Evolutionary conservation across 257 asterid genomes (phyloP), one percentile per base, ranked within the genome.

Genomic region (Solanum commersonii): DNA sequence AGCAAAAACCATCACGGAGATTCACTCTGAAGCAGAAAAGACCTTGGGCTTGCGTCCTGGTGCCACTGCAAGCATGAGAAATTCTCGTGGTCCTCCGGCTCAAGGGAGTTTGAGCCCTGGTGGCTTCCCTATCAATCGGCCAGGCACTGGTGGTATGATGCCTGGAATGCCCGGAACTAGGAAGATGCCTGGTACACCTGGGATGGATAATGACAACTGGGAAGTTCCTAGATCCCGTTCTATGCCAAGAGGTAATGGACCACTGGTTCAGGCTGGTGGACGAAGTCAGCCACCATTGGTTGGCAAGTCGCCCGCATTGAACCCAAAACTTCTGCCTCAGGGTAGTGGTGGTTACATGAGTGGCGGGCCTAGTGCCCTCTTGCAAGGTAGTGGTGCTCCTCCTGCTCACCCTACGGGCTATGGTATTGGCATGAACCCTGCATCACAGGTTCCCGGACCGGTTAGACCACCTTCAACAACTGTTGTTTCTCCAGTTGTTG

Each of bases 151-250:
- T 81, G 98, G 99, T 52, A 94, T 96, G 98, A 96, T 96, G 98
- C 99, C 99, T 1, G 99, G 99, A 84, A 96, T 94, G 98, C 99
- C 99, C 0, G 98, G 99, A 78, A 87, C 92, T 59, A 93, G 98
- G 90, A 97, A 93, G 92, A 92, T 97, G 96, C 95, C 98, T 0
- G 98, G 98, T 27, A 91, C 91, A 93, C 96, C 99, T 20, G 98
- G 96, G 77, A 84, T 94, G 67, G 97, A 95, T 86, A 88, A 90
- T 15, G 98, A 95, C 85, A 91, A 92, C 84, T 97, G 99, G 99
- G 98, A 97, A 92, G 92, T 94, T 88, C 93, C 96, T 18, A 92
- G 94, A 88, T 93, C 98, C 49, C 95, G 99, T 40, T 70, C 95
- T 10, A 95, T 94, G 96, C 94, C 95, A 13, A 95, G 96, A 76